A percentile compares a stretch with the other conserved stretches of the same genome.
Conservation (phyloP, 2,329 filamentous ascomycete species). For the Bipolaris victoriae region DNA sequence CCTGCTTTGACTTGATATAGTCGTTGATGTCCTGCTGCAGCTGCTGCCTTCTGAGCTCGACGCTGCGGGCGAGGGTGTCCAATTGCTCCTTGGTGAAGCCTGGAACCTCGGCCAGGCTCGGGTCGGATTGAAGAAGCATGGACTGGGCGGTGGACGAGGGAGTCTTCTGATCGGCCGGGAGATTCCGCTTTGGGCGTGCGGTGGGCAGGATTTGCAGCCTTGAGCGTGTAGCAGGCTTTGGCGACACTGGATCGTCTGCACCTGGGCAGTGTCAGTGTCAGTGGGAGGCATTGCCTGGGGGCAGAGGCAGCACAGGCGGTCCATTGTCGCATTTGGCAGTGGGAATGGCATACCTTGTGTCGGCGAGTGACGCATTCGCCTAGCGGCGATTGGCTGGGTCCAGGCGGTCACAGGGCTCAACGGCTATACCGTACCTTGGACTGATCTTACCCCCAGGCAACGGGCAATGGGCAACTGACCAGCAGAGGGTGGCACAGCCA, state of each 20-base stretch:
- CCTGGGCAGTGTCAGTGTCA: constrained; percentile 20
- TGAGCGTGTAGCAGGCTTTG: constrained; percentile 4
- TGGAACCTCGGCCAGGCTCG: constrained; percentile 42
- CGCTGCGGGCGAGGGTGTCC: constrained; percentile 39
- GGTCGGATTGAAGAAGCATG: constrained; percentile 41
- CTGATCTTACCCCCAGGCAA: constrained; percentile 7
- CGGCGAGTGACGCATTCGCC: constrained; percentile 39
- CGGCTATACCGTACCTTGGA: constrained; percentile 4
- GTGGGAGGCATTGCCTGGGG: constrained; percentile 26
- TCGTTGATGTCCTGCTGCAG: constrained; percentile 45
- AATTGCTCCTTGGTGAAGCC: constrained; percentile 42
- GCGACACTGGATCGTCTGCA: constrained; percentile 6
- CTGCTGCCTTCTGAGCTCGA: constrained; percentile 45
- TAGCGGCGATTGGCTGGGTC: constrained; percentile 26
- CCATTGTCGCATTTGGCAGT: constrained; percentile 12
- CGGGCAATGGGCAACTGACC: not conserved
- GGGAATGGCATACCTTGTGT: constrained; percentile 33
- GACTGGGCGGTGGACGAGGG: constrained; percentile 17
- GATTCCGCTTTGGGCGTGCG: constrained; percentile 25
- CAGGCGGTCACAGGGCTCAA: constrained; percentile 24
- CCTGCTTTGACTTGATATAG: constrained; percentile 45
- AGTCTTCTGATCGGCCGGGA: constrained; percentile 22
- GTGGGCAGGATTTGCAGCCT: constrained; percentile 11
- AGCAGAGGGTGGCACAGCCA: not conserved
- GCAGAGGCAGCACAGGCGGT: constrained; percentile 15